Evolutionary conservation across 768 basidiomycete genomes (phyloP).

Genomic region (Pholiota microspora): DNA sequence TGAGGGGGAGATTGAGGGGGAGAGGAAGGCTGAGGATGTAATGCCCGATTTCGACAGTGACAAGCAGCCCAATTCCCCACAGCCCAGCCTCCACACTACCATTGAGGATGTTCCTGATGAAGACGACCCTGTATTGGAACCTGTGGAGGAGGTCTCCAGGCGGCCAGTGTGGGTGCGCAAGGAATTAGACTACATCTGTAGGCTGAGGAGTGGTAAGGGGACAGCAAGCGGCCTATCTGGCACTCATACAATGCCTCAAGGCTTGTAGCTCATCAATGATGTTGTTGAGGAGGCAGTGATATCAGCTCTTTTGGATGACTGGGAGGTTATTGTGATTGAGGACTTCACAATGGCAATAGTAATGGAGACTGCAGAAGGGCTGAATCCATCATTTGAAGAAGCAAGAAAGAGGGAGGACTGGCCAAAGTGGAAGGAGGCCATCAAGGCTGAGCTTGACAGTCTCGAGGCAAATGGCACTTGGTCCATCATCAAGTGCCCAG

Average conservation of each 20-base stretch:
- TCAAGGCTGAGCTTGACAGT: slow-evolving; percentile 8
- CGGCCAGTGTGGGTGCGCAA: slow-evolving; percentile 1
- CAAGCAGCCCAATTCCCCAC: too few relatives aligned
- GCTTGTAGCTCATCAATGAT: too few relatives aligned
- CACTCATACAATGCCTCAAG: too few relatives aligned
- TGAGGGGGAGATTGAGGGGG: too few relatives aligned
- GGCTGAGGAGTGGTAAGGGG: slow-evolving; percentile 2
- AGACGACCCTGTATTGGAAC: too few relatives aligned
- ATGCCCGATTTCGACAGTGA: too few relatives aligned
- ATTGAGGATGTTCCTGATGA: too few relatives aligned
- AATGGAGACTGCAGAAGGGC: slow-evolving; percentile 5
- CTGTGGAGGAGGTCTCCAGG: too few relatives aligned
- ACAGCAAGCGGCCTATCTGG: not conserved
- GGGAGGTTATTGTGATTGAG: slow-evolving; percentile 2
- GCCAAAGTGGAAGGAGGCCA: slow-evolving; percentile 14
- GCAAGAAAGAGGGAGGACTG: not conserved
- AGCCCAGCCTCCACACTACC: too few relatives aligned
- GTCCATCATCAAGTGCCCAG: slow-evolving; percentile 8
- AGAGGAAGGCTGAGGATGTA: too few relatives aligned
- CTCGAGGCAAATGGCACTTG: slow-evolving; percentile 13
- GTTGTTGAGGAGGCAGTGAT: slow-evolving; percentile 2
- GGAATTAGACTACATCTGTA: too few relatives aligned
- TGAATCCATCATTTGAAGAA: slow-evolving; percentile 5
- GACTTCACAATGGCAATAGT: slow-evolving; percentile 2
- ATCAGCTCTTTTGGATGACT: slow-evolving; percentile 5